These are phyloP conservation scores for Casuarina glauca DNA, from an alignment of 306 rosid species.

Conservation along the genomic window DNA sequence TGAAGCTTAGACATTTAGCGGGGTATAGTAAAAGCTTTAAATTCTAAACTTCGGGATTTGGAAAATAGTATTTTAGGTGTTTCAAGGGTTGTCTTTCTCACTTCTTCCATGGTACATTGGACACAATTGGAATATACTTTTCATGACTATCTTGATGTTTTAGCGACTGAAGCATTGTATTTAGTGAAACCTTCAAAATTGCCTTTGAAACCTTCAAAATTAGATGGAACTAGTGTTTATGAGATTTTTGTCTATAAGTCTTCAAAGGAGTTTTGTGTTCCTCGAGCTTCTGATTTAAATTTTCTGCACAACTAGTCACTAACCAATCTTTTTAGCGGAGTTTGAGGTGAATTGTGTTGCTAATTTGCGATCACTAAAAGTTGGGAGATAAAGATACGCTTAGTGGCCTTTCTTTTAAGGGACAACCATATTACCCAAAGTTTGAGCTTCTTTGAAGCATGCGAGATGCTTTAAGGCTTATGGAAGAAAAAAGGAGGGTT, in stretches of 20 bases:
- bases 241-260: constrained; percentile 36
- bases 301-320: constrained; percentile 31
- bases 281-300: constrained; percentile 39
- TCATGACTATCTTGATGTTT: constrained; percentile 25
- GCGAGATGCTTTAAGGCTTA: constrained; percentile 34
- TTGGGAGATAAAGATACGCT: constrained; percentile 28
- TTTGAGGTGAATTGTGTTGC: constrained; percentile 35
- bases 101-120: constrained; percentile 29
- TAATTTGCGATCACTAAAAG: constrained; percentile 30
- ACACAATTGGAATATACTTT: constrained; percentile 24
- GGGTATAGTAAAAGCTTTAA: constrained; percentile 11
- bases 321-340: constrained; percentile 17
- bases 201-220: constrained; percentile 22
- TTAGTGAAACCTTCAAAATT: constrained; percentile 5
- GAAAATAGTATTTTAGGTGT: constrained; percentile 20
- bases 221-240: constrained; percentile 33
- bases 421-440: constrained; percentile 24
- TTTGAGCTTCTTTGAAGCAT: constrained; percentile 43
- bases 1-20: constrained; percentile 9
- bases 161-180: constrained; percentile 36
- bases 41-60: constrained; percentile 3
- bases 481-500: constrained; percentile 36
- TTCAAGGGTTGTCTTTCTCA: constrained; percentile 16
- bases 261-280: constrained; percentile 25
- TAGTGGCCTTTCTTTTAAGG: constrained; percentile 30